Evolutionary conservation across 2,329 filamentous ascomycete genomes (phyloP).

Genomic region (Elsinoe ampelina): DNA sequence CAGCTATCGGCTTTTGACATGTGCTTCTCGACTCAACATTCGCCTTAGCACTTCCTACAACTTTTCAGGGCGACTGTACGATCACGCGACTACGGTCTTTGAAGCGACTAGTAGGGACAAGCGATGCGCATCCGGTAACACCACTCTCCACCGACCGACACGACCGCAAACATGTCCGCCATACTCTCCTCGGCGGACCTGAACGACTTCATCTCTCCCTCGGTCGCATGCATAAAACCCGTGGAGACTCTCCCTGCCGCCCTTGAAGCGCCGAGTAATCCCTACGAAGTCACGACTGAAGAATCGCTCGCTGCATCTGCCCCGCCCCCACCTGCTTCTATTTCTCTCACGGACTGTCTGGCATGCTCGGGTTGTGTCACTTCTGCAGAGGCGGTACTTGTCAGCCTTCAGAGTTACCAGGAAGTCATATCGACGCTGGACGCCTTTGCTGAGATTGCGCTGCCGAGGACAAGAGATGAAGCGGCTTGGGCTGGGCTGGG

Average conservation of each 20-base stretch:
- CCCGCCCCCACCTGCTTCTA: conserved; percentile 71
- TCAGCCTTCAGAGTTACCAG: conserved; percentile 84
- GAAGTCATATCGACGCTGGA: conserved; percentile 83
- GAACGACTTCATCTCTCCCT: conserved; percentile 97
- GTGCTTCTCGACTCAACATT: background rate
- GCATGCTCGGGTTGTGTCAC: conserved; percentile 97
- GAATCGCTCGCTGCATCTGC: conserved; percentile 54
- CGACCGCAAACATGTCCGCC: conserved; percentile 62
- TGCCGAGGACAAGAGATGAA: conserved; percentile 21
- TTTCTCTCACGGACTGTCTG: conserved; percentile 93
- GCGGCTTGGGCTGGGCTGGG: background rate
- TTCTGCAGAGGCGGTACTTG: conserved; percentile 92
- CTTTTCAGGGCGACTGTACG: background rate
- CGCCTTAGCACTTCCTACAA: background rate
- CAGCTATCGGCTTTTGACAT: conserved; percentile 3
- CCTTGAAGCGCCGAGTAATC: conserved; percentile 44
- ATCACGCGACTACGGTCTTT: background rate
- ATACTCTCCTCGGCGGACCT: conserved; percentile 94
- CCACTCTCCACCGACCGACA: too few relatives aligned
- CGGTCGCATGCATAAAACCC: conserved; percentile 96
- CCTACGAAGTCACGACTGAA: conserved; percentile 87
- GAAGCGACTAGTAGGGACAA: background rate
- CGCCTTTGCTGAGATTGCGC: conserved; percentile 39
- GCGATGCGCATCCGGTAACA: background rate
- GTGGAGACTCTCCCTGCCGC: conserved; percentile 73